Conservation (phyloP, 2,329 filamentous ascomycete genomes). For the Cercospora sp. region DNA sequence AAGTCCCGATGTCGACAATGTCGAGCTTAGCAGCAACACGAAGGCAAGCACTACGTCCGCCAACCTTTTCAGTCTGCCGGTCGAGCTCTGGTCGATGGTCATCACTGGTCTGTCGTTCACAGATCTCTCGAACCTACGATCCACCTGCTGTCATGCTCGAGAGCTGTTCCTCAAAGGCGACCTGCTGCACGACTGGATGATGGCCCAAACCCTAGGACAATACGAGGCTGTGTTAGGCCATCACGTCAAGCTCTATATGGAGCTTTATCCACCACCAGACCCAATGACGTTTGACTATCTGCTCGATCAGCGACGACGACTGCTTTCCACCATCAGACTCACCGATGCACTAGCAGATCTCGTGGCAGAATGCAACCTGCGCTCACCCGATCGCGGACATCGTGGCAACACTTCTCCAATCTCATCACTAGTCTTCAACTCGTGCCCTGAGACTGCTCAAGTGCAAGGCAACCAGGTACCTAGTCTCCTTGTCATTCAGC, state of each 20-base stretch:
- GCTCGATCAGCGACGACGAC: conserved; percentile 8
- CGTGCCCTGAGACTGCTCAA: conserved; percentile 1
- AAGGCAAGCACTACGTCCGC: background rate
- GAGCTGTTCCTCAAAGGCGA: conserved; percentile 5
- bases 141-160: conserved; percentile 3
- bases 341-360: background rate
- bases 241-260: conserved; percentile 7
- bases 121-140: conserved; percentile 3
- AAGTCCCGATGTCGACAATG: background rate
- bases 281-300: conserved; percentile 10
- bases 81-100: conserved; percentile 12
- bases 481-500: conserved; percentile 11
- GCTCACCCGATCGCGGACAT: conserved; percentile 6
- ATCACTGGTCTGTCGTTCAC: conserved; percentile 1
- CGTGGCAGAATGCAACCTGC: conserved; percentile 2
- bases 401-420: background rate
- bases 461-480: conserved; percentile 6
- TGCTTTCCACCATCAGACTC: background rate
- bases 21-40: background rate
- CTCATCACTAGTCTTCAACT: background rate
- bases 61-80: conserved; percentile 10
- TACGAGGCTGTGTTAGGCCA: background rate
- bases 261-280: conserved; percentile 12
- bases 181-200: conserved; percentile 11
- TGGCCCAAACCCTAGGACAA: background rate